Evolutionary conservation across 2,329 filamentous ascomycete genomes (phyloP).

Genomic region (Hymenoscyphus occultus): DNA sequence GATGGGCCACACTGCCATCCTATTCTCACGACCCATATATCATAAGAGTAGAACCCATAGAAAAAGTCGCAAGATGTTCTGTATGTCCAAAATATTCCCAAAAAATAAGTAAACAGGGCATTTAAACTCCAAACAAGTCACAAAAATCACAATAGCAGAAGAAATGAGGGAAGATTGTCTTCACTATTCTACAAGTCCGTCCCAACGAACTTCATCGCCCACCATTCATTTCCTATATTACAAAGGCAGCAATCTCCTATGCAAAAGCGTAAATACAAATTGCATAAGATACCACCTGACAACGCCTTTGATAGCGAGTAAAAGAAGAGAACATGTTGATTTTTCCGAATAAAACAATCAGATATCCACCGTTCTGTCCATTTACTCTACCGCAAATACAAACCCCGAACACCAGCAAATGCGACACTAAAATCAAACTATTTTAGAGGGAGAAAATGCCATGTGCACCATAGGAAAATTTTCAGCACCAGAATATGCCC

Average conservation of each 20-base stretch:
- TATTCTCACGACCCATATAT: too few relatives aligned
- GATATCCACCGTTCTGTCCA: too few relatives aligned
- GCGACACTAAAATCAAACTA: neutral
- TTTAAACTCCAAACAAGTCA: too few relatives aligned
- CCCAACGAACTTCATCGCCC: neutral
- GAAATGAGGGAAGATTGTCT: slow-evolving; percentile 7
- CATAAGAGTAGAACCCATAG: too few relatives aligned
- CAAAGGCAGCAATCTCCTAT: neutral
- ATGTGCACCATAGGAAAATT: neutral
- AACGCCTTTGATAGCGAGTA: neutral
- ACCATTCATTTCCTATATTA: slow-evolving; percentile 6
- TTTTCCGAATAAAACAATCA: neutral
- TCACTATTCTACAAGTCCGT: slow-evolving; percentile 3
- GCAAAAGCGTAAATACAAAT: neutral
- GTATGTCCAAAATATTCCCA: too few relatives aligned
- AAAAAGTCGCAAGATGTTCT: too few relatives aligned
- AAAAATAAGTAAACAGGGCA: too few relatives aligned
- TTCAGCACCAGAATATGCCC: neutral
- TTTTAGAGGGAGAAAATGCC: neutral
- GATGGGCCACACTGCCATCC: too few relatives aligned
- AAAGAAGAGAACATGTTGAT: neutral
- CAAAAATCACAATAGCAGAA: too few relatives aligned
- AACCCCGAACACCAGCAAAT: neutral
- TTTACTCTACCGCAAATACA: neutral
- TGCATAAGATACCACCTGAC: neutral